Base-by-base conservation (phyloP, 2,329 filamentous ascomycete genomes). In the Ramularia endophylla region DNA sequence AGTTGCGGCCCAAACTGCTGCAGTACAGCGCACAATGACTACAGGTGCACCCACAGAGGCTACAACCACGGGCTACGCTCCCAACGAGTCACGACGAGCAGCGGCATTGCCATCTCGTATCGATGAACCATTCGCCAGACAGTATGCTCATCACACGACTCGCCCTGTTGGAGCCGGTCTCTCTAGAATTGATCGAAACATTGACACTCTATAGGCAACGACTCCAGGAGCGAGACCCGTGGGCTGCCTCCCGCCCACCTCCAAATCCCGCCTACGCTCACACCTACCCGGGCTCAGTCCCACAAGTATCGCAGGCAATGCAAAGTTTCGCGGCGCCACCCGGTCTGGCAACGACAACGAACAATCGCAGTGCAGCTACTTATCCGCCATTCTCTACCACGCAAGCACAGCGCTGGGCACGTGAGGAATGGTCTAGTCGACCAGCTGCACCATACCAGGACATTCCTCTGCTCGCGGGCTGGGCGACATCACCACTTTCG, bases 191-290 rank as follows among this genome's bases (percentile, higher is more conserved):
- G n/a, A n/a, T n/a, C n/a, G n/a, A n/a, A n/a, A n/a, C n/a, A n/a
- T 47, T 52, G 33, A 47, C 44, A 29, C 16, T 13, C 16, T 16
- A 27, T 44, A 59, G 57, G 41, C 54, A 57, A 43, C 38, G 54
- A 46, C 46, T 59, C 25, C 51, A 55, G 39, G 49, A 54, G 25
- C 43, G 47, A 42, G 57, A 59, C 35, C 51, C 52, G 34, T 59
- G 57, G 56, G 51, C 48, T 31, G 48, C 50, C 38, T 46, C 48
- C 25, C 53, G 51, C 34, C 52, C 45, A 31, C 46, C 56, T 28
- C 38, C 53, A 30, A 52, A 50, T 15, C 46, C 56, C 39, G 54
- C 51, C 54, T 59, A 58, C 45, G 54, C 44, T 35, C 44, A 47
- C 40, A 50, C 45, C 38, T 46, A 42, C 38, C 44, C 49, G 27